phyloP scores from a whole-genome alignment of 1,139 yeast genomes.

The Yamadazyma mexicana region DNA sequence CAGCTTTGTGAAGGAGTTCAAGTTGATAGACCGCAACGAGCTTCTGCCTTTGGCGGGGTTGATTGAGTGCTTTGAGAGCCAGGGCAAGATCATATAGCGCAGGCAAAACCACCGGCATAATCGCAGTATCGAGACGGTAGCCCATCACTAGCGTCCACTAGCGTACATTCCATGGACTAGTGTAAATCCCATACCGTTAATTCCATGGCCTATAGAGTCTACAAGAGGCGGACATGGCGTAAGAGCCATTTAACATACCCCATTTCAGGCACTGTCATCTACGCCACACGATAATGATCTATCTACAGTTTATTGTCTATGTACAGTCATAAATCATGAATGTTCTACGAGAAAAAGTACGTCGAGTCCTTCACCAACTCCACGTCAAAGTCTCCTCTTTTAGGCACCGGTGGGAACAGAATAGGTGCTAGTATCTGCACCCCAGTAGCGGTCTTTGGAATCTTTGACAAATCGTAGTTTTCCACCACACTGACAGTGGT shows the following conservation, averaged over 20 bases:
- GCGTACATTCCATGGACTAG: too few species aligned
- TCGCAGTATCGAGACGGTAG: too few species aligned
- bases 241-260: too few species aligned
- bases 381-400: constrained; percentile 84
- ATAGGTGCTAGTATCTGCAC: constrained; percentile 58
- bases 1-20: constrained; percentile 82
- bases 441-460: constrained; percentile 26
- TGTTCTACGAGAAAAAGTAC: constrained; percentile 65
- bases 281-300: too few species aligned
- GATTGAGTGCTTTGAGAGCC: constrained; percentile 77
- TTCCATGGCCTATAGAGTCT: too few species aligned
- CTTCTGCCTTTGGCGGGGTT: constrained; percentile 75
- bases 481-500: constrained; percentile 76
- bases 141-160: too few species aligned
- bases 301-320: constrained; percentile 1
- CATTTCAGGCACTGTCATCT: too few species aligned
- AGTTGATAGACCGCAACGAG: constrained; percentile 74
- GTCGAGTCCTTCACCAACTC: constrained; percentile 65
- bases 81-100: constrained; percentile 72
- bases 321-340: too few species aligned
- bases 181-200: too few species aligned
- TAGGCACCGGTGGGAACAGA: constrained; percentile 71
- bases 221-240: too few species aligned
- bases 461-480: constrained; percentile 30
- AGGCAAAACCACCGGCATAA: too few species aligned